Evolutionary conservation across 1,284 basidiomycete species (phyloP).

Genomic region (Apiotrichum brassicae): DNA sequence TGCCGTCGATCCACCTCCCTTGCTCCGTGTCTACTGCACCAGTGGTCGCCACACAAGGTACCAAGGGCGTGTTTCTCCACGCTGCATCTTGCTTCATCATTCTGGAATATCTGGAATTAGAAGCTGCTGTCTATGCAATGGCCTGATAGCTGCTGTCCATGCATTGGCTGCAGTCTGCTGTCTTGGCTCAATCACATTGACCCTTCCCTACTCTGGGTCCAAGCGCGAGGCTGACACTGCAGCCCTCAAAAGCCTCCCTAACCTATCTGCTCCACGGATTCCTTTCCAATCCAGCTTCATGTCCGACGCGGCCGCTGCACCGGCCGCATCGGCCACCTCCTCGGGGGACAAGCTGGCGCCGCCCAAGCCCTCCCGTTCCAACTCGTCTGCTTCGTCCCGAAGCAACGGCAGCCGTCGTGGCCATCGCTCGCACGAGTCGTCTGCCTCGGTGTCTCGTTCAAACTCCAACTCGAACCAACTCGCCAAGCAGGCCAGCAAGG

Average conservation of each 20-base stretch:
- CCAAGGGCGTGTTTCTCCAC: too few species aligned
- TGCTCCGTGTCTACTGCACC: too few species aligned
- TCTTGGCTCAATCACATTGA: too few species aligned
- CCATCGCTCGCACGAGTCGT: conserved; percentile 16
- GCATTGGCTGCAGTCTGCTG: too few species aligned
- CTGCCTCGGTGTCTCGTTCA: conserved; percentile 26
- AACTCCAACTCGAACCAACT: conserved; percentile 27
- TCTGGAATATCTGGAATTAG: too few species aligned
- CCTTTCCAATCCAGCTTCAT: not conserved
- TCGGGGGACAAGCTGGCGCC: conserved; percentile 5
- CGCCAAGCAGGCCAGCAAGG: not conserved
- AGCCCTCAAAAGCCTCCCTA: not conserved
- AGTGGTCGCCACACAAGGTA: too few species aligned
- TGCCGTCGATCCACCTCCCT: too few species aligned
- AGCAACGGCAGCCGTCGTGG: conserved; percentile 24
- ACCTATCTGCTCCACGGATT: not conserved
- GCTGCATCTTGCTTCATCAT: too few species aligned
- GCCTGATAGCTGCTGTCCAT: too few species aligned
- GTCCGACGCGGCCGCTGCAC: conserved; percentile 3
- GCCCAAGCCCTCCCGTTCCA: conserved; percentile 17
- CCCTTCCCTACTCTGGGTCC: not conserved
- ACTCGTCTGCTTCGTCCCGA: conserved; percentile 20
- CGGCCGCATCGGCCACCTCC: not conserved
- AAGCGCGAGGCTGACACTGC: not conserved
- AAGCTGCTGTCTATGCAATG: too few species aligned